Base-by-base conservation (phyloP, 1,284 basidiomycete species). In the Cryptococcus sp. region DNA sequence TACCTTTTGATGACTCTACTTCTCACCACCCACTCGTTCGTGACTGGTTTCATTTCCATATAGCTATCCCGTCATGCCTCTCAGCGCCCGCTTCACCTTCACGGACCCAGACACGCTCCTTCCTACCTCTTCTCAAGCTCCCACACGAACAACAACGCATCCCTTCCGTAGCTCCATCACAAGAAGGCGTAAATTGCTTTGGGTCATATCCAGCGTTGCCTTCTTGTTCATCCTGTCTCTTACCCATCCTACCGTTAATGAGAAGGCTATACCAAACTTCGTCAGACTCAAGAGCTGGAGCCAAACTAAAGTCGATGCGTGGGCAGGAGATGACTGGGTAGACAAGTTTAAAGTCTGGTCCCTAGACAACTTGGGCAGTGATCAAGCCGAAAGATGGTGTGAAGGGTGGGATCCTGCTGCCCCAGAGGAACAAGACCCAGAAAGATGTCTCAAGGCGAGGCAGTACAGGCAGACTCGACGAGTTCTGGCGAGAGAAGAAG, bases 401-500 rank as follows among this genome's bases (percentile, higher is more conserved):
- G 29, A 37, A 16, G 25, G 13, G 26, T 74, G 68, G 69, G 54
- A 70, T 55, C 68, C 67, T 40, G 34, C 29, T 8, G 20, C 11
- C 3, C 5, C 23, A 15, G 57, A 59, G 29, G 57, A 56, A 34
- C n/a, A 59, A 10, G 73, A 75, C 57, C 70, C 71, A 8, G 43
- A 47, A 1, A 51, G 38, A 8, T 75, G 73, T 43, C 49, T 72
- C 13, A 68, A 63, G 38, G 71, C 73, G 5, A 61, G 61, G 45
- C 73, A 73, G 57, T 71, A 65, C 46, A 58, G 73, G 39, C 70
- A 75, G 57, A 62, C 72, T 13, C 58, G 67, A 58, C 39, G 55
- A 15, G 67, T 70, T 1, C 40, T 72, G 38, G 58, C 56, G 17
- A 58, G 67, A 26, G 70, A 72, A 51, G 54, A 59, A 22, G 50